Evolutionary conservation across 176 grass and related monocot species (phyloP).

Genomic region (Carex pumila): DNA sequence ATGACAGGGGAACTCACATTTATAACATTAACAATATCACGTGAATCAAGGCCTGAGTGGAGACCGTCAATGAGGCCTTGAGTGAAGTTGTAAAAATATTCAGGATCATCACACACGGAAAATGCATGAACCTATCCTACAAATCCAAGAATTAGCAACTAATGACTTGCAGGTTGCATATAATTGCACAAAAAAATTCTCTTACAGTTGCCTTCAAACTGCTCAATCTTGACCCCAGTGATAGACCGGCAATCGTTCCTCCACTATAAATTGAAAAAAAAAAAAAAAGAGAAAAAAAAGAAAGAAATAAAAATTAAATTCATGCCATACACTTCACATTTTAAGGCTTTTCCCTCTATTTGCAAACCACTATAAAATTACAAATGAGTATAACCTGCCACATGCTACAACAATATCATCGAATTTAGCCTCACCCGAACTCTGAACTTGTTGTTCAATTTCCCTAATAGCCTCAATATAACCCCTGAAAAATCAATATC

Average conservation of each 20-base stretch:
- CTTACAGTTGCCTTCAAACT: conserved; percentile 84
- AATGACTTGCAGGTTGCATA: background rate
- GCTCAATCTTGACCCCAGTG: conserved; percentile 78
- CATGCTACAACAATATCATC: conserved; percentile 90
- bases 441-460: conserved; percentile 63
- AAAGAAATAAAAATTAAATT: background rate
- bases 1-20: conserved; percentile 44
- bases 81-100: conserved; percentile 71
- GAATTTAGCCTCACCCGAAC: conserved; percentile 46
- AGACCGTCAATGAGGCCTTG: conserved; percentile 95
- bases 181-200: conserved; percentile 4
- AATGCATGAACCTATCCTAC: conserved; percentile 78
- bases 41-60: conserved; percentile 59
- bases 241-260: conserved; percentile 89
- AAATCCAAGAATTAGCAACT: conserved; percentile 27
- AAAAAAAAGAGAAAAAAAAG: background rate
- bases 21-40: conserved; percentile 71
- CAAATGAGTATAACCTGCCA: conserved; percentile 47
- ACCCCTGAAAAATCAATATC: conserved; percentile 46
- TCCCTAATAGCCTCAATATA: conserved; percentile 92
- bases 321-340: background rate
- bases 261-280: conserved; percentile 38
- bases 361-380: background rate
- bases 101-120: conserved; percentile 87
- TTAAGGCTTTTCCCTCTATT: background rate